Base-by-base conservation (phyloP, 2,329 filamentous ascomycete genomes). In the Sphaerostilbella broomeana region DNA sequence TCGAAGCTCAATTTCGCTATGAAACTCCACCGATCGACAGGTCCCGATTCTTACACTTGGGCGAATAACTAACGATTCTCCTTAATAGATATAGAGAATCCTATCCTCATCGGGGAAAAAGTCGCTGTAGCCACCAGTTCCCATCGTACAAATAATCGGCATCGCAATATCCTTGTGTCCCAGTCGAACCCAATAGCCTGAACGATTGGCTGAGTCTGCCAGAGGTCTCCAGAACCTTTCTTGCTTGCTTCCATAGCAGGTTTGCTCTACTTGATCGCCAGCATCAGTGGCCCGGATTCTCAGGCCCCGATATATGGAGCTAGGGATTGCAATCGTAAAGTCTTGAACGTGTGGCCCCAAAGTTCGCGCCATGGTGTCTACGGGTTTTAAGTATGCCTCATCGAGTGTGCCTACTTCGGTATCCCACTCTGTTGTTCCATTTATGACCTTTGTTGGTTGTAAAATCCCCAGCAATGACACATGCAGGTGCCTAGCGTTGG, bases 171-270 rank as follows among this genome's bases (percentile, higher is more conserved):
- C 47, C 10, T 38, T 48, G 12, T 52, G 43, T 1, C 54, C 53
- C 10, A 55, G n/a, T 7, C 46, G 49, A 6, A 57, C 36, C 52
- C 54, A 57, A 20, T 57, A 56, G 4, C 54, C 54, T 1, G 28
- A 33, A 10, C 46, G 38, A 4, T 44, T 41, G n/a, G 19, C 8
- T 7, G 41, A 41, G 15, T 28, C 42, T 1, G 31, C 15, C 16
- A 55, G 19, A 10, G 39, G 40, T 13, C 51, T 40, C 52, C 51
- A 56, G 32, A 48, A 43, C 16, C 53, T 34, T 21, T 57, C 53
- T 7, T 36, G 22, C 9, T 46, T 40, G n/a, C n/a, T n/a, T 4
- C 41, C 40, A 2, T 41, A 18, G 7, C 40, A 46, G 17, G 38
- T 43, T 19, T 51, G 46, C 22, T 51, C 47, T 17, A 51, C 48